A percentile compares a stretch with the other conserved stretches of the same genome.
Evolutionary conservation across 2,329 filamentous ascomycete species (phyloP).

Genomic region (Sarocladiaceae sp.): DNA sequence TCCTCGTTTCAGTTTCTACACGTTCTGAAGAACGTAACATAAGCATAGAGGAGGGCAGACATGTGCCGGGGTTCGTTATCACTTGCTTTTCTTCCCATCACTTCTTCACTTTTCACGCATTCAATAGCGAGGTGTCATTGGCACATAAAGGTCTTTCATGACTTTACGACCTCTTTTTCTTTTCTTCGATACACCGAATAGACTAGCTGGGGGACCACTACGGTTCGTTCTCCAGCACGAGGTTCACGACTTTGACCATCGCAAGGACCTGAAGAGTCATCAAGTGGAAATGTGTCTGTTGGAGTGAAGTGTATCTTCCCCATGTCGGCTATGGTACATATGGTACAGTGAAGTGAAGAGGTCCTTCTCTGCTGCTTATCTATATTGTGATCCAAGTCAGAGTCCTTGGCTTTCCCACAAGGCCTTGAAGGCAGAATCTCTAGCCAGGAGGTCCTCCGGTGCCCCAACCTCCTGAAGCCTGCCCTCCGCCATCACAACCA

Average conservation of each 20-base stretch:
- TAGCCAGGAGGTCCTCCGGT: conserved; percentile 18
- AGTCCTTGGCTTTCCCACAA: conserved; percentile 16
- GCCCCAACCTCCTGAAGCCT: conserved; percentile 19
- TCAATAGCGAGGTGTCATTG: conserved; percentile 3
- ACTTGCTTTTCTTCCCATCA: background rate
- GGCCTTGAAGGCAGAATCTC: conserved; percentile 16
- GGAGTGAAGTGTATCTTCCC: no score
- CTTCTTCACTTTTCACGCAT: background rate
- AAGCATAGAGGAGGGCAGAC: background rate
- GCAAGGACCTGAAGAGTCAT: no score
- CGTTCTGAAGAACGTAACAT: background rate
- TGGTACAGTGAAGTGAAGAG: no score
- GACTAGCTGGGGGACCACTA: background rate
- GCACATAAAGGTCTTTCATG: conserved; percentile 5
- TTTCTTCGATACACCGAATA: background rate
- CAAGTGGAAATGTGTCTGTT: no score
- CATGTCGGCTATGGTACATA: no score
- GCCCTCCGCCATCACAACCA: conserved; percentile 23
- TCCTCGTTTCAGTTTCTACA: background rate
- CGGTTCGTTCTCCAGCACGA: background rate
- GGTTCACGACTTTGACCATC: background rate
- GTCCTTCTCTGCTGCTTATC: background rate
- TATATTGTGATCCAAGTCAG: background rate
- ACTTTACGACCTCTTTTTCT: background rate
- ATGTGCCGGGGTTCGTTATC: background rate